These are phyloP conservation scores for Monosporascus cannonballus DNA, from an alignment of 2,329 filamentous ascomycete species.

Conservation along the genomic window DNA sequence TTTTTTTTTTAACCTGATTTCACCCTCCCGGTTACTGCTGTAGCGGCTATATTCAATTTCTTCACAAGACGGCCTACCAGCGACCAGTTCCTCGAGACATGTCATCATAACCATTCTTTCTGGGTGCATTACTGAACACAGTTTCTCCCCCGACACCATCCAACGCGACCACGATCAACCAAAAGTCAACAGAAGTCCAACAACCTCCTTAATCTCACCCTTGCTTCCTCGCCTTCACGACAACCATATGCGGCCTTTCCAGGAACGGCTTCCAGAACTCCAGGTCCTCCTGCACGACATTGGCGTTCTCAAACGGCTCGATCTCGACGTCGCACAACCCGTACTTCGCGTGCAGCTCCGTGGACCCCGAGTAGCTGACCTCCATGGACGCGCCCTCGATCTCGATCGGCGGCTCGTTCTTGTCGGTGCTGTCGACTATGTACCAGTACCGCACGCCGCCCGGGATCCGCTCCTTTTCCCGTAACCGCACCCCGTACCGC, in stretches of 20 bases:
- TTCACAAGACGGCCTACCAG: too few relatives aligned
- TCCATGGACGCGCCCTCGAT: constrained; percentile 17
- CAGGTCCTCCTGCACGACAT: constrained; percentile 13
- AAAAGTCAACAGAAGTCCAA: too few relatives aligned
- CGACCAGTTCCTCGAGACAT: too few relatives aligned
- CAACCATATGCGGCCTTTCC: constrained; percentile 11
- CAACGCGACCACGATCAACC: too few relatives aligned
- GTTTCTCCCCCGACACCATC: too few relatives aligned
- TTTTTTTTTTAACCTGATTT: too few relatives aligned
- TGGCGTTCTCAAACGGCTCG: constrained; percentile 14
- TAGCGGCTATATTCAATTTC: too few relatives aligned
- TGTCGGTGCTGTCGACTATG: neutral
- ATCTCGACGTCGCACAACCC: constrained; percentile 16
- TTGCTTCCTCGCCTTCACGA: constrained; percentile 15
- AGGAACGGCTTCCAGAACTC: constrained; percentile 19
- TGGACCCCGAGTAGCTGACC: constrained; percentile 14
- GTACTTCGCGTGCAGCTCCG: constrained; percentile 17
- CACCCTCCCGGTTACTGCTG: too few relatives aligned
- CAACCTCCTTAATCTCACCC: too few relatives aligned
- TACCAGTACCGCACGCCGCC: constrained; percentile 17
- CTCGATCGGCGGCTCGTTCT: constrained; percentile 4
- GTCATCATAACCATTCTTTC: too few relatives aligned
- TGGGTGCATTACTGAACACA: too few relatives aligned
- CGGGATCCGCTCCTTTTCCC: constrained; percentile 11
- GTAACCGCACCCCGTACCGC: constrained; percentile 8